Percentiles rank a stretch among this genome's conserved stretches.
These are phyloP conservation scores for Blastocladiella britannica DNA, from an alignment of 192 early-diverging fungal genomes.

Conservation along the genomic window DNA sequence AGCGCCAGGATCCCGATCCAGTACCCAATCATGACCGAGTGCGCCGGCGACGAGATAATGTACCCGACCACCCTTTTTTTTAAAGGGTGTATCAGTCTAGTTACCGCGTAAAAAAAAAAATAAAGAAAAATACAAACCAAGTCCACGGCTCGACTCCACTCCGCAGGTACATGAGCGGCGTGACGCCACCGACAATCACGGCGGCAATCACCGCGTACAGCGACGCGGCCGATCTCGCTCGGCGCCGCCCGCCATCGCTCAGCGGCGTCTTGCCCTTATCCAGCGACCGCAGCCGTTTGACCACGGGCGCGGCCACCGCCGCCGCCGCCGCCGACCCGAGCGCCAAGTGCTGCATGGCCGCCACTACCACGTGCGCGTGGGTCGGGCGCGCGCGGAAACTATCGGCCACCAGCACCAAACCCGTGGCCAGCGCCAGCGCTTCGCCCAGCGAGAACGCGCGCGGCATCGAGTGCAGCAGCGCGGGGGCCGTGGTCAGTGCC, in stretches of 20 bases:
- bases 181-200: not conserved
- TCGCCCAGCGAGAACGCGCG: not conserved
- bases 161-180: not conserved
- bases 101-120: no score
- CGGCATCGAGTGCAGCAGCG: not conserved
- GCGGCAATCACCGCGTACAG: not conserved
- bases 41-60: not conserved
- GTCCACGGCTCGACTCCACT: not conserved
- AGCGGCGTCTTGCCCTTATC: no score
- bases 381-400: not conserved
- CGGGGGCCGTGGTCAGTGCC: not conserved
- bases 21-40: not conserved
- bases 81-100: no score
- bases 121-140: no score
- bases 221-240: no score
- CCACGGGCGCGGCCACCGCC: not conserved
- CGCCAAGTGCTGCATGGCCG: slow-evolving; percentile 1
- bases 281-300: not conserved
- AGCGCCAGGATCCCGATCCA: not conserved
- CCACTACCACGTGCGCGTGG: not conserved
- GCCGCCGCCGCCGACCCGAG: not conserved
- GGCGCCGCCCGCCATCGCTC: no score
- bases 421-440: not conserved
- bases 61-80: not conserved
- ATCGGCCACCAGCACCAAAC: not conserved